phyloP scores from a whole-genome alignment of 2,329 filamentous ascomycete species.

The Monosporascus sp. region DNA sequence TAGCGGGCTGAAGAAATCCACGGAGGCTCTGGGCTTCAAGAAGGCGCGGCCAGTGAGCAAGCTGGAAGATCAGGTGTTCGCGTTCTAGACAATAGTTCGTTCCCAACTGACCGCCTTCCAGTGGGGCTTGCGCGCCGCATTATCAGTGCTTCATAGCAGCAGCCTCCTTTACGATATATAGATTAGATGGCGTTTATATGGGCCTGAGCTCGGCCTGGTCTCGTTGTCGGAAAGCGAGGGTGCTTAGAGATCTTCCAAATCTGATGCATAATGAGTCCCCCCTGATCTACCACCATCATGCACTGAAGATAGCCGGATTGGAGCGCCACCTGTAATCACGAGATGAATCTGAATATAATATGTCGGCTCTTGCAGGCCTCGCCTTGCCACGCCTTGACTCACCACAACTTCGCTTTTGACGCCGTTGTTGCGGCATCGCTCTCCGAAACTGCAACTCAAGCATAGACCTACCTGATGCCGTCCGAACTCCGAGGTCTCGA shows the following conservation, averaged over 20 bases:
- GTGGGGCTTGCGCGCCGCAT: neutral
- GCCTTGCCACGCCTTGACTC: too few species aligned
- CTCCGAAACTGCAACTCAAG: neutral
- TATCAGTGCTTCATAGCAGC: neutral
- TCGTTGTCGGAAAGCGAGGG: neutral
- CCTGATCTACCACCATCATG: neutral
- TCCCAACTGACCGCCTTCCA: neutral
- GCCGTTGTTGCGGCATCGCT: neutral
- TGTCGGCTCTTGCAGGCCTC: neutral
- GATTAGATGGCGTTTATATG: neutral
- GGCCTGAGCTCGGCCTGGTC: neutral
- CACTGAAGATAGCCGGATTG: neutral
- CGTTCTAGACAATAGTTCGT: slow-evolving; percentile 57
- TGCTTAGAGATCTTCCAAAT: neutral
- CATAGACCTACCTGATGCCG: neutral
- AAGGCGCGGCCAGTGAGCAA: slow-evolving; percentile 96
- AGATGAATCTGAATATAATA: neutral
- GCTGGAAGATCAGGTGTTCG: slow-evolving; percentile 96
- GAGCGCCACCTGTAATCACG: neutral
- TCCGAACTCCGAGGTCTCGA: neutral
- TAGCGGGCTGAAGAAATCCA: slow-evolving; percentile 92
- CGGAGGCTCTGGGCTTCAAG: slow-evolving; percentile 80
- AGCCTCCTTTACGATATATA: neutral
- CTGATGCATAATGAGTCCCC: neutral
- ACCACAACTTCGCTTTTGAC: neutral